Evolutionary conservation across 768 basidiomycete genomes (phyloP), one percentile per base, ranked within the genome.

Genomic region (Mrakia hoshinonis): DNA sequence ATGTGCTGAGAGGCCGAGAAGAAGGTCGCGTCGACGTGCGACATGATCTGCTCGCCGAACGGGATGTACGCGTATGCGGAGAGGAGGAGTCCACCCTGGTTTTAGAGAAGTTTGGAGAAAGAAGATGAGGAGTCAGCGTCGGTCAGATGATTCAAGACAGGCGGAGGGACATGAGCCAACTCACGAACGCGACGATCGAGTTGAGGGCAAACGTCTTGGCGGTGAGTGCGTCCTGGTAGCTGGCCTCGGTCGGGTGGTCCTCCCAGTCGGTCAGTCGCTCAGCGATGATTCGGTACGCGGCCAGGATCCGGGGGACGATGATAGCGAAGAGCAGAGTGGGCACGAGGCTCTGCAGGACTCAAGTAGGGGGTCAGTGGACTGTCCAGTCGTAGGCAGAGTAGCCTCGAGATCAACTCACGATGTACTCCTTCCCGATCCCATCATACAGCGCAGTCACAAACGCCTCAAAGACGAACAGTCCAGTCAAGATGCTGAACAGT

Each of bases 61-160:
- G 93, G 93, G 4, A 95, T 90, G 78, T 98, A 99, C 63, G 96
- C 85, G 77, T 93, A 97, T 20, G 94, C 92, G n/a, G 89, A 91
- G 20, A 98, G 85, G 7, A 85, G 87, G n/a, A 99, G 85, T 49
- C 90, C 89, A 64, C 93, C 43, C 43, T 43, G 43, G n/a, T n/a
- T n/a, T n/a, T n/a, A n/a, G n/a, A n/a, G n/a, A n/a, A n/a, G n/a
- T n/a, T n/a, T n/a, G n/a, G 43, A 43, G 7, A 6, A 43, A 43
- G 15, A 43, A 43, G 43, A 43, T 43, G 43, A n/a, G n/a, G n/a
- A n/a, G n/a, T n/a, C n/a, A n/a, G n/a, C n/a, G 43, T 43, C 43
- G 15, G 43, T 43, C 43, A 43, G n/a, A n/a, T n/a, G n/a, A n/a
- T n/a, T n/a, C n/a, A n/a, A n/a, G n/a, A n/a, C n/a, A n/a, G n/a